Conservation (phyloP, 2,329 filamentous ascomycete species). For the Waltergamsia citrina region DNA sequence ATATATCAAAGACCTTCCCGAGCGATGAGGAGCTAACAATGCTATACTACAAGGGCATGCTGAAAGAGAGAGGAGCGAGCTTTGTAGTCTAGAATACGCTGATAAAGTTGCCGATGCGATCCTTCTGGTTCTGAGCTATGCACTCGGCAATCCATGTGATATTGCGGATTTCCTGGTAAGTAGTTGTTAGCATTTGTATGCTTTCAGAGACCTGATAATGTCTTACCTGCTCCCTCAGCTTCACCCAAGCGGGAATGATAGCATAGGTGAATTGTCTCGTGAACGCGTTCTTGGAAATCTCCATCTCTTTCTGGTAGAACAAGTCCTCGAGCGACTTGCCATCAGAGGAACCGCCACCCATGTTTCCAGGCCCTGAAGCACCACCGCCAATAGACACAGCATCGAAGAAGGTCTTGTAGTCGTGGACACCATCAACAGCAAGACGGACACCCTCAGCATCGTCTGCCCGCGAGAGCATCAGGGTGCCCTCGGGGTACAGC, state of each 20-base stretch:
- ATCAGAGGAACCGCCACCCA: constrained; percentile 70
- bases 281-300: constrained; percentile 90
- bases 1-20: constrained; percentile 17
- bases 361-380: constrained; percentile 67
- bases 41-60: constrained; percentile 33
- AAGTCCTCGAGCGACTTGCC: constrained; percentile 90
- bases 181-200: constrained; percentile 17
- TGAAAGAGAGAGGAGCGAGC: constrained; percentile 10
- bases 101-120: constrained; percentile 97
- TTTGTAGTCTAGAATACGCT: constrained; percentile 65
- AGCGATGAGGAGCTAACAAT: constrained; percentile 25
- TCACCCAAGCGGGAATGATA: constrained; percentile 96
- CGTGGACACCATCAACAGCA: constrained; percentile 83
- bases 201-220: not conserved
- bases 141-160: constrained; percentile 99
- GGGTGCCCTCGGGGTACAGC: constrained; percentile 84
- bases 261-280: constrained; percentile 92
- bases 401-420: constrained; percentile 96
- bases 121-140: constrained; percentile 99
- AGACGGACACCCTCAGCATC: constrained; percentile 90
- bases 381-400: constrained; percentile 71
- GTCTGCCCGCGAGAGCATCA: constrained; percentile 91
- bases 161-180: constrained; percentile 84
- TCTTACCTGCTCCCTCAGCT: constrained; percentile 88
- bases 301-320: constrained; percentile 99